Percentiles rank a stretch among this genome's conserved stretches.
phyloP scores from a whole-genome alignment of 306 rosid genomes.

The Cucurbita moschata region DNA sequence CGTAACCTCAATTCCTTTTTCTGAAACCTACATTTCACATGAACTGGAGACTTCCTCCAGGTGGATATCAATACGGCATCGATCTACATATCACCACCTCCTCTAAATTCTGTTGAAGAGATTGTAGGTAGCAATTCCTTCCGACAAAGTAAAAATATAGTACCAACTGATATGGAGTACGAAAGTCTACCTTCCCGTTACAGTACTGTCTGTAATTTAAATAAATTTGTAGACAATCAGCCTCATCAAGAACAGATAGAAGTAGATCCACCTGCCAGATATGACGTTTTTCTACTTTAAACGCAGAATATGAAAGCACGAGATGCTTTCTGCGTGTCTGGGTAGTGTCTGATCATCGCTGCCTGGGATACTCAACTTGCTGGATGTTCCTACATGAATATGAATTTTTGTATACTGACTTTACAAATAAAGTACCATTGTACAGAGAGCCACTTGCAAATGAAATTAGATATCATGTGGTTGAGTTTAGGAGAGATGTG shows the following conservation, averaged over 20 bases:
- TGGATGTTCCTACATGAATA: not conserved
- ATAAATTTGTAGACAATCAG: constrained; percentile 6
- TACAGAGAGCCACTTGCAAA: not conserved
- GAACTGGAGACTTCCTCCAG: too few species aligned
- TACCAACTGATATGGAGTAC: constrained; percentile 11
- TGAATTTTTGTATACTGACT: not conserved
- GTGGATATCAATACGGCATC: constrained; percentile 48
- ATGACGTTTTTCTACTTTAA: not conserved
- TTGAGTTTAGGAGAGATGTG: not conserved
- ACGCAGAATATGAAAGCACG: not conserved
- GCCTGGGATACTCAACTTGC: not conserved
- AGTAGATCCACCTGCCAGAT: not conserved
- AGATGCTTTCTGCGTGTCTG: not conserved
- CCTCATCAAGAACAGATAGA: constrained; percentile 14
- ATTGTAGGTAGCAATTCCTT: constrained; percentile 15
- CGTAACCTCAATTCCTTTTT: not conserved
- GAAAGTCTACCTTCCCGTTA: constrained; percentile 20
- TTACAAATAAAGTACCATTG: not conserved
- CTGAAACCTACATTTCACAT: not conserved
- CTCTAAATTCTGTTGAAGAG: constrained; percentile 36
- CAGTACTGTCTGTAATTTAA: constrained; percentile 12
- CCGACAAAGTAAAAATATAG: constrained; percentile 1
- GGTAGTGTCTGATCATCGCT: not conserved
- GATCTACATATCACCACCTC: constrained; percentile 40
- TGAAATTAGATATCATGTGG: not conserved